These are phyloP conservation scores for Fusarium caatingaense DNA, from an alignment of 2,329 filamentous ascomycete species.

Conservation along the genomic window DNA sequence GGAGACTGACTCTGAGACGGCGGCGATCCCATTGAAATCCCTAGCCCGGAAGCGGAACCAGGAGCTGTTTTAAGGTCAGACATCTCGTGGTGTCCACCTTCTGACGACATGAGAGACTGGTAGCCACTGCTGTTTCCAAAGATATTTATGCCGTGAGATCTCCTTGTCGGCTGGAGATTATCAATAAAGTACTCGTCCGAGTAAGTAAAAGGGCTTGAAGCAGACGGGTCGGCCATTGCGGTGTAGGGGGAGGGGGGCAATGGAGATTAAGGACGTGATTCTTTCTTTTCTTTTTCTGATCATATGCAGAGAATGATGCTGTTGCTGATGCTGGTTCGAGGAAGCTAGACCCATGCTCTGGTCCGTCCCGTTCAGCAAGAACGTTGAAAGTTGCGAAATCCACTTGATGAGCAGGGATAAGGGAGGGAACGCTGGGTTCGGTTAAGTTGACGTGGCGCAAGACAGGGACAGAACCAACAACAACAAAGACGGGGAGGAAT, in stretches of 20 bases:
- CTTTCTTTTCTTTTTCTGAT: neutral
- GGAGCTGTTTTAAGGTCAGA: slow-evolving; percentile 24
- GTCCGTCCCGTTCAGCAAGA: neutral
- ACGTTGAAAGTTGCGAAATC: neutral
- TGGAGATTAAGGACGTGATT: neutral
- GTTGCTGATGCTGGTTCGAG: neutral
- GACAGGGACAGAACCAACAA: slow-evolving; percentile 2
- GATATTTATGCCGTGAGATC: slow-evolving; percentile 29
- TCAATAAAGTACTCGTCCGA: slow-evolving; percentile 15
- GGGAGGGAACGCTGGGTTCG: neutral
- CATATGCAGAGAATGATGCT: slow-evolving; percentile 4
- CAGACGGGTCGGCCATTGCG: slow-evolving; percentile 31
- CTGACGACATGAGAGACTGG: slow-evolving; percentile 34
- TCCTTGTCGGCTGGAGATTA: slow-evolving; percentile 10
- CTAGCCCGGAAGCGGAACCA: slow-evolving; percentile 29
- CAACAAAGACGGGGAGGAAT: neutral
- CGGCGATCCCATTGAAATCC: slow-evolving; percentile 29
- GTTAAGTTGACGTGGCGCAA: slow-evolving; percentile 1
- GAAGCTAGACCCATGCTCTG: slow-evolving; percentile 6
- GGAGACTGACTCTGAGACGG: slow-evolving; percentile 10
- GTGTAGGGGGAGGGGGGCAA: neutral
- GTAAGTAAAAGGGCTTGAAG: slow-evolving; percentile 19
- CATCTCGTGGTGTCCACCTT: slow-evolving; percentile 35
- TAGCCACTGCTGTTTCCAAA: slow-evolving; percentile 42
- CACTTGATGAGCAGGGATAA: slow-evolving; percentile 2